phyloP scores from a whole-genome alignment of 1,139 yeast genomes.

The Petasospora fabianii region DNA sequence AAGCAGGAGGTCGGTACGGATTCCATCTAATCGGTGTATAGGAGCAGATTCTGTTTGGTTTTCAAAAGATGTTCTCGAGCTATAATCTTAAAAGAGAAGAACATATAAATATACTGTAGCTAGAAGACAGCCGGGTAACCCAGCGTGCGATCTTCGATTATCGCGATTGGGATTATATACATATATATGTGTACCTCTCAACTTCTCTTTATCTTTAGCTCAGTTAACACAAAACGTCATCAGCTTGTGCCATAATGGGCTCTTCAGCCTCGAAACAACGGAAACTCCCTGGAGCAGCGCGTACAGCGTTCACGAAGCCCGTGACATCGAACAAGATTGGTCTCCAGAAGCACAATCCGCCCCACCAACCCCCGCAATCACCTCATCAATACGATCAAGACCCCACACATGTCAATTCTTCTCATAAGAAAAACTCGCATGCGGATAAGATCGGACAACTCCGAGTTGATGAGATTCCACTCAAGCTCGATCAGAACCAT shows the following conservation, averaged over 20 bases:
- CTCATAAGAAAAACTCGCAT: constrained; percentile 6
- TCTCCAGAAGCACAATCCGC: not conserved
- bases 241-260: no score
- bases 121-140: no score
- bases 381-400: not conserved
- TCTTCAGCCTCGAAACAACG: constrained; percentile 6
- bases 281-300: constrained; percentile 2
- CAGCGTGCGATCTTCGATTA: no score
- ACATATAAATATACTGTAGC: no score
- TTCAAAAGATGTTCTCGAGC: not conserved
- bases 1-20: constrained; percentile 15
- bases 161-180: no score
- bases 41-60: no score
- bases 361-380: not conserved
- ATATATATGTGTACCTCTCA: no score
- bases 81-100: no score
- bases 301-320: not conserved
- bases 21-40: not conserved
- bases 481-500: constrained; percentile 20
- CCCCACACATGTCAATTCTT: not conserved
- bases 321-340: constrained; percentile 4
- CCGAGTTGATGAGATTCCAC: constrained; percentile 19
- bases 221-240: no score
- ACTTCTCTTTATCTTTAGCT: no score
- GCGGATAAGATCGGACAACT: constrained; percentile 13